Base-by-base conservation (phyloP, 345 rosid species). In the Kandelia obovata region DNA sequence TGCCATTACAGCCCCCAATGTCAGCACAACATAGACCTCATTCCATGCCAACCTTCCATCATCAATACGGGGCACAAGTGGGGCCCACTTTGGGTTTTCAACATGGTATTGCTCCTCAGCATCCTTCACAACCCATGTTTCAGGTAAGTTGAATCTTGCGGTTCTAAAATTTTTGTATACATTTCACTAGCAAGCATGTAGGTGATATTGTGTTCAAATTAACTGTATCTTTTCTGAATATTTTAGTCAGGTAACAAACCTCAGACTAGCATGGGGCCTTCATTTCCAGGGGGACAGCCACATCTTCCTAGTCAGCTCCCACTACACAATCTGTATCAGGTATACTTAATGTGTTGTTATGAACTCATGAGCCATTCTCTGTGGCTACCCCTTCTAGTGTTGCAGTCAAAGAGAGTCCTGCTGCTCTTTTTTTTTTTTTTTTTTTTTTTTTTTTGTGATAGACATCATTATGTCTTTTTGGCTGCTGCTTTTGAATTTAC, bases 211-310 rank as follows among this genome's bases (percentile, higher is more conserved):
- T 56, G 16, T 55, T 72, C 21, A 39, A 59, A 75, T 35, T 55
- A 55, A 63, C 68, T 77, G 7, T 9, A 39, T 74, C 31, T 69
- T 37, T 77, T 73, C 59, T 73, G 70, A 78, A 64, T 58, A 73
- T 25, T 73, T 70, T 84, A 88, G 98, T 71, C 91, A 57, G 81
- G 84, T 64, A 70, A 78, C 71, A 88, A 82, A 63, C 78, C 86
- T 71, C 84, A 89, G 67, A 46, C 95, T 66, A 75, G 75, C 71
- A 77, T 78, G 56, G 86, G 87, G 71, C 83, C 85, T 69, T 86
- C 88, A 61, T 90, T 83, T 77, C 82, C 83, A 53, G 96, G 80
- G 79, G 92, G 88, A 63, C 96, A 95, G 81, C 80, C 81, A 63
- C 81, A 84, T 53, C 77, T 70, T 61, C 83, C 83, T 49, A 86